Percentiles rank a stretch among this genome's conserved stretches.
Evolutionary conservation across 1,284 basidiomycete species (phyloP).

Genomic region (Stereum hirsutum): DNA sequence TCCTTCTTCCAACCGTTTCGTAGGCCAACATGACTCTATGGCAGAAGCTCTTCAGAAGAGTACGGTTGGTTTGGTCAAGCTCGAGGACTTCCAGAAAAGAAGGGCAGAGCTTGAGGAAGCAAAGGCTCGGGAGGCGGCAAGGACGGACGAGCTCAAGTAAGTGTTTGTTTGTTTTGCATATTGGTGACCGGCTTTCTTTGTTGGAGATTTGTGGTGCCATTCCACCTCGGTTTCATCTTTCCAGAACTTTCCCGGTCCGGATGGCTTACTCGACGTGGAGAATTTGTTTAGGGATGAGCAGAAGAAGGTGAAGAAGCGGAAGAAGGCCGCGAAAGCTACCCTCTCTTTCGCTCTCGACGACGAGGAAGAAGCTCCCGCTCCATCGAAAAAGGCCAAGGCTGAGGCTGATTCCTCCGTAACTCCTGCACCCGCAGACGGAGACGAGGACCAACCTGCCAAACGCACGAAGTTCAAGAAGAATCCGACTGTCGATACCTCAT

Average conservation of each 20-base stretch:
- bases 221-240: too few relatives aligned
- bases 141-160: constrained; percentile 78
- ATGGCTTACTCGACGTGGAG: constrained; percentile 71
- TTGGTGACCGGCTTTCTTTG: constrained; percentile 15
- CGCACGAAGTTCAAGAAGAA: constrained; percentile 86
- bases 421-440: constrained; percentile 23
- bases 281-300: constrained; percentile 76
- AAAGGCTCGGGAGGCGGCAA: constrained; percentile 83
- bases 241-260: constrained; percentile 13
- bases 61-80: constrained; percentile 88
- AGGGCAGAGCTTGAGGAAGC: constrained; percentile 89
- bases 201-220: too few relatives aligned
- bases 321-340: constrained; percentile 74
- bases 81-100: constrained; percentile 89
- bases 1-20: constrained; percentile 81
- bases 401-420: constrained; percentile 30
- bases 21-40: constrained; percentile 90
- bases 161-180: too few relatives aligned
- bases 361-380: constrained; percentile 40
- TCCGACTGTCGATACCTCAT: constrained; percentile 94
- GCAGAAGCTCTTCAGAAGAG: constrained; percentile 91
- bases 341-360: constrained; percentile 89
- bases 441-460: constrained; percentile 48
- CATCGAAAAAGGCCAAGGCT: too few relatives aligned
- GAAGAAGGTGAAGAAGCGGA: constrained; percentile 87